Percentiles rank a stretch among this genome's conserved stretches.
phyloP scores from a whole-genome alignment of 2,329 filamentous ascomycete species.

The Ophiostoma sp. region DNA sequence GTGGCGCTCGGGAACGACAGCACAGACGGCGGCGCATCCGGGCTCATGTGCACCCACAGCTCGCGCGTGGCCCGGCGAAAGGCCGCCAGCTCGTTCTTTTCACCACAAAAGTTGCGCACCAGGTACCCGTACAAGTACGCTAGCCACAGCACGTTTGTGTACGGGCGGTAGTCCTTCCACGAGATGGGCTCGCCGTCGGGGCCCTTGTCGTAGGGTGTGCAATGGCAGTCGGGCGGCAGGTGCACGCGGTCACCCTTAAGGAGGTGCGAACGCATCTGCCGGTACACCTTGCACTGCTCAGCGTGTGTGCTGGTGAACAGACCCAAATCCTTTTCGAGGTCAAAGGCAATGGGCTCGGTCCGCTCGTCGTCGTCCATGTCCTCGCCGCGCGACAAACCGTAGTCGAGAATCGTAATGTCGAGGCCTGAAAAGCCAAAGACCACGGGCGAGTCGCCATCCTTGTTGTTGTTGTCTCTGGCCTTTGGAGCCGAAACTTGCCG shows the following conservation, averaged over 20 bases:
- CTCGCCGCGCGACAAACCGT: conserved; percentile 60
- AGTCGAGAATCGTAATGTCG: conserved; percentile 65
- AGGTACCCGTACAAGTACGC: conserved; percentile 62
- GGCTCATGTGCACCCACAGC: conserved; percentile 56
- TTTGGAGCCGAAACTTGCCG: conserved; percentile 44
- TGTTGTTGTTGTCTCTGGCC: background rate
- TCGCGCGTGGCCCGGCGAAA: conserved; percentile 54
- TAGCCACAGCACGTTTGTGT: conserved; percentile 67
- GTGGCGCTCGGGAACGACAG: conserved; percentile 57
- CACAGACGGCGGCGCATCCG: conserved; percentile 48
- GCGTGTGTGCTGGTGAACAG: conserved; percentile 63
- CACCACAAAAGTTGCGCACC: conserved; percentile 48
- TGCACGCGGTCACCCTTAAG: conserved; percentile 53
- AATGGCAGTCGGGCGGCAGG: conserved; percentile 50
- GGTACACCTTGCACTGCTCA: conserved; percentile 61
- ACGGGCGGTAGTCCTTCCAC: conserved; percentile 58
- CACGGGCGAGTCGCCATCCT: conserved; percentile 35
- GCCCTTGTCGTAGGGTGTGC: conserved; percentile 48
- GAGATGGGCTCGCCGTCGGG: conserved; percentile 50
- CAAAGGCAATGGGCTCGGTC: conserved; percentile 49
- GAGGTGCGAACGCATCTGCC: conserved; percentile 61
- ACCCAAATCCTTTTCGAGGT: conserved; percentile 60
- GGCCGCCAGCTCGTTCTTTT: conserved; percentile 45
- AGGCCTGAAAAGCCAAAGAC: conserved; percentile 61
- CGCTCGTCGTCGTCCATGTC: conserved; percentile 38